A percentile compares a stretch with the other conserved stretches of the same genome.
These are phyloP conservation scores for Exophiala alcalophila DNA, from an alignment of 2,329 filamentous ascomycete species.

Conservation along the genomic window DNA sequence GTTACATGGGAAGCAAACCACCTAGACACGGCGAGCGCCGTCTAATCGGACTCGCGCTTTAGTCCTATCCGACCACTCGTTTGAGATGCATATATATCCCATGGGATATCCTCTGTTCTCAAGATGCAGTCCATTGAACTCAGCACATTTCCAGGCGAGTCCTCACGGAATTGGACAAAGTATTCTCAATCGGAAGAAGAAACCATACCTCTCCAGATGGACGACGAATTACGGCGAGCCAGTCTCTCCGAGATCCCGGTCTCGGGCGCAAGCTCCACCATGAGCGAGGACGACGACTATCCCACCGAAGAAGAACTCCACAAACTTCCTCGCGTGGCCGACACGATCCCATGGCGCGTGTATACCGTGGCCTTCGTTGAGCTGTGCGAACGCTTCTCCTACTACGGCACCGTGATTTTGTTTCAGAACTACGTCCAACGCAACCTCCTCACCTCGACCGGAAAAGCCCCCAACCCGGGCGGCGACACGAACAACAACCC, in stretches of 20 bases:
- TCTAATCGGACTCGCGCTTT: too few relatives aligned
- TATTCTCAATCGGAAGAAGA: too few relatives aligned
- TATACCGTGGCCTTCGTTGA: conserved; percentile 72
- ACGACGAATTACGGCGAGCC: background rate
- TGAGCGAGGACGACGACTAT: conserved; percentile 22
- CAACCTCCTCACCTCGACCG: conserved; percentile 53
- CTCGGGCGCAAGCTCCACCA: too few relatives aligned
- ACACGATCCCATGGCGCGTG: conserved; percentile 62
- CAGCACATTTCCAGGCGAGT: background rate
- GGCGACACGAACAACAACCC: conserved; percentile 48
- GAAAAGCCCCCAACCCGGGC: conserved; percentile 38
- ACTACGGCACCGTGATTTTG: conserved; percentile 68
- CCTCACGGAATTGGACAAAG: background rate
- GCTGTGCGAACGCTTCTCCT: conserved; percentile 72
- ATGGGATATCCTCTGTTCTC: background rate
- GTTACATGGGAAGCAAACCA: too few relatives aligned
- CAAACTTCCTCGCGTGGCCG: conserved; percentile 40
- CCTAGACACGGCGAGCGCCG: too few relatives aligned
- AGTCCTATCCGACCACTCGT: too few relatives aligned
- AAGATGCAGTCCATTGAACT: conserved; percentile 5
- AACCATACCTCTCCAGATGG: background rate
- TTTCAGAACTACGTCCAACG: conserved; percentile 63
- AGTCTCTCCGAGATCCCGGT: conserved; percentile 2
- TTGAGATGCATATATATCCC: too few relatives aligned
- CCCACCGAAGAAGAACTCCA: conserved; percentile 38